Conservation (phyloP, 1,284 basidiomycete species). For the Golubevia sp. region DNA sequence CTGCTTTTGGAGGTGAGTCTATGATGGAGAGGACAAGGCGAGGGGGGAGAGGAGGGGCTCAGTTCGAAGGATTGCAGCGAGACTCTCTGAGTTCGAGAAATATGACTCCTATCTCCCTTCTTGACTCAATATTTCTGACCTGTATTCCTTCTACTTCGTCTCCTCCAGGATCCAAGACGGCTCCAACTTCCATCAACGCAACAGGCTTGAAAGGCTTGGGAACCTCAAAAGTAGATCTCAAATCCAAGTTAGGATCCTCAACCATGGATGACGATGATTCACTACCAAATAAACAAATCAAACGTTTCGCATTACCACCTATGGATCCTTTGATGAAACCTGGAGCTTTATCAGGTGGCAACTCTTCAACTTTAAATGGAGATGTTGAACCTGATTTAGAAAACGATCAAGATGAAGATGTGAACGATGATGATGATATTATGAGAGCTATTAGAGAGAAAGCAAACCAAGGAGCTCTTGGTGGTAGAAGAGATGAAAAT, state of each 20-base stretch:
- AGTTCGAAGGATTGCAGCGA: too few relatives aligned
- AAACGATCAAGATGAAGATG: constrained; percentile 1
- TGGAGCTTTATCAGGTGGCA: constrained; percentile 1
- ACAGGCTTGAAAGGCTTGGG: constrained; percentile 26
- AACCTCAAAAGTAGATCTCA: background rate
- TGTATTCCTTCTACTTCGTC: background rate
- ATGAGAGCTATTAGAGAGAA: constrained; percentile 17
- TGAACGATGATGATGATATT: constrained; percentile 7
- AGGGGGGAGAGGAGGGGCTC: constrained; percentile 76
- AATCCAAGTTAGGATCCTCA: background rate
- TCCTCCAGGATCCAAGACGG: background rate
- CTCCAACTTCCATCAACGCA: constrained; percentile 37
- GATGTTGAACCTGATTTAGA: constrained; percentile 2
- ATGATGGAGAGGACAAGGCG: constrained; percentile 29
- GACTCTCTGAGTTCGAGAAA: too few relatives aligned
- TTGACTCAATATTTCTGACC: too few relatives aligned
- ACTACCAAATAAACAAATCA: constrained; percentile 11
- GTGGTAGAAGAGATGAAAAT: constrained; percentile 1
- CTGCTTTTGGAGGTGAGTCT: constrained; percentile 15
- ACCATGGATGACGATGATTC: background rate
- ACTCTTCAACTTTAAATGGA: constrained; percentile 6
- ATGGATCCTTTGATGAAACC: constrained; percentile 20
- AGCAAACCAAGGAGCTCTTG: background rate
- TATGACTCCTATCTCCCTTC: too few relatives aligned
- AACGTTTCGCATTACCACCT: constrained; percentile 31